Conservation (phyloP, 305 asterid genomes). For the Fraxinus paxiana region DNA sequence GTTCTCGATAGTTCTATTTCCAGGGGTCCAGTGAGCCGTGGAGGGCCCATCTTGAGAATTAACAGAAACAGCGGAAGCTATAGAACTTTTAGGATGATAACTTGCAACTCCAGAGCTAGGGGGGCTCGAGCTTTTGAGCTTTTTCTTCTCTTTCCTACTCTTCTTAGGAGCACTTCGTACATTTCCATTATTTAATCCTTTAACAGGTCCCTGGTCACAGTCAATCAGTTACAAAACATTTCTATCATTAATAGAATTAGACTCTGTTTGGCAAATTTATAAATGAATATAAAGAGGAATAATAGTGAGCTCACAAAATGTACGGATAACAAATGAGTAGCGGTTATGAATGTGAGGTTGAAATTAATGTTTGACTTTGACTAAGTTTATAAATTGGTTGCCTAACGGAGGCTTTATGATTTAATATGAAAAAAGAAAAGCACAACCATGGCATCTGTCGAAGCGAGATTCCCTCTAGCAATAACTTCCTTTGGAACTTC, state of each 20-base stretch:
- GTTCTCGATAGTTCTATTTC: slow-evolving; percentile 37
- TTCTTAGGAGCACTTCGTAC: slow-evolving; percentile 57
- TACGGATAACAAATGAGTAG: not conserved
- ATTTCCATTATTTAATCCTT: slow-evolving; percentile 51
- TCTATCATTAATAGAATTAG: slow-evolving; percentile 31
- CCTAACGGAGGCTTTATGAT: not conserved
- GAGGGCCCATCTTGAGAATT: slow-evolving; percentile 38
- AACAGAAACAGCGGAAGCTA: slow-evolving; percentile 36
- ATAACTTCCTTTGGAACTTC: slow-evolving; percentile 41
- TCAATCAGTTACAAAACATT: slow-evolving; percentile 55
- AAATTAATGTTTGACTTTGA: not conserved
- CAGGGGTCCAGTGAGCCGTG: slow-evolving; percentile 39
- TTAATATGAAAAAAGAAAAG: slow-evolving; percentile 36
- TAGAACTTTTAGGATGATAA: slow-evolving; percentile 43
- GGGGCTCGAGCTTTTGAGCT: slow-evolving; percentile 49
- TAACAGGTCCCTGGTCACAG: slow-evolving; percentile 66
- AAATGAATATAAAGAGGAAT: not conserved
- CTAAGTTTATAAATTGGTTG: not conserved
- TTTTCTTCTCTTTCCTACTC: slow-evolving; percentile 77
- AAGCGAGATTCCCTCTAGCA: slow-evolving; percentile 36
- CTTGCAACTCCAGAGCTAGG: slow-evolving; percentile 41
- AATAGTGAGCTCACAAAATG: not conserved
- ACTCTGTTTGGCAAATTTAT: not conserved
- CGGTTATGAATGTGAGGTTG: not conserved
- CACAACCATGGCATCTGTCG: slow-evolving; percentile 63